Base-by-base conservation (phyloP, 345 rosid genomes). In the Boechera retrofracta region DNA sequence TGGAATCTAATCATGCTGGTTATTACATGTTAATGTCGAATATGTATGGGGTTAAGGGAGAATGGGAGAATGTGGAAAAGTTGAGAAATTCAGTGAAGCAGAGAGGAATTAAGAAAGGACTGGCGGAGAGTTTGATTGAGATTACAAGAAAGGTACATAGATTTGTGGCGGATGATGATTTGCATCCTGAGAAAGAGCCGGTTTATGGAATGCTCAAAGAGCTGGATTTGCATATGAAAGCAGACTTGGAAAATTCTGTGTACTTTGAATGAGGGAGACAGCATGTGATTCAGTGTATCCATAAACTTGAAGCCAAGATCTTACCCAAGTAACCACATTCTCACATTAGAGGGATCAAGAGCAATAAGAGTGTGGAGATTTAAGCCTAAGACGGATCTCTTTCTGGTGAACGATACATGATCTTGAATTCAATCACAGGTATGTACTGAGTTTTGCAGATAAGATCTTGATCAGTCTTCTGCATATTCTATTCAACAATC, bases 1-100 rank as follows among this genome's bases (percentile, higher is more conserved):
- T 86, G 76, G 88, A 87, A 45, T 58, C 81, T n/a, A 82, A 84
- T 24, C 85, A 87, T 82, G 86, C 83, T 29, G 89, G 89, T 45
- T 86, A 86, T 57, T 81, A 84, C 42, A 66, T 87, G 53, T 24
- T 86, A 57, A 77, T 87, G 44, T 89, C 89, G 15, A 84, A 83
- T 67, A 77, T 87, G 49, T 89, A 89, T 78, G 91, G 86, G 55
- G 74, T 77, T 36, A 78, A 82, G 5, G 85, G 85, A 24, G 84
- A 82, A 39, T 86, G 91, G 91, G 75, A 74, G 21, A 74, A 78
- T 18, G 63, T 82, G 67, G 86, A 78, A 38, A 78, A 79, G 59
- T 10, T 89, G 57, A 87, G 88, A 78, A 60, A 32, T 52, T 26
- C 64, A 8, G 79, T 89, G 67, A 86, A 71, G 49, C 69, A 81